Evolutionary conservation across 768 basidiomycete genomes (phyloP), one percentile per base, ranked within the genome.

Genomic region (Russula foetens): DNA sequence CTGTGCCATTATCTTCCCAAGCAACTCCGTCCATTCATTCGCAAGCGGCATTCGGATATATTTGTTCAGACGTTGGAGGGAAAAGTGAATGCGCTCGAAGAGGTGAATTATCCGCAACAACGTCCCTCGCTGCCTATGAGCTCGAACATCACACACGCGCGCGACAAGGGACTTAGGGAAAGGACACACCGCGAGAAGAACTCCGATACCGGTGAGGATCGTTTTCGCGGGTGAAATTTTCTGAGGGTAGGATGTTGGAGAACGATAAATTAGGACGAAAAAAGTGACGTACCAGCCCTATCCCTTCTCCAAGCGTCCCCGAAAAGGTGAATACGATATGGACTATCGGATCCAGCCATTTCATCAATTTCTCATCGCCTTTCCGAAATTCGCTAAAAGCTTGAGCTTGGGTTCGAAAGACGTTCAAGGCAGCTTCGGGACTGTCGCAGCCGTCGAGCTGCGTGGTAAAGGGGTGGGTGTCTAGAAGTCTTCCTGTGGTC

Each of bases 381-480:
- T 41, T 41, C 4, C 39, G 39, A 41, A 19, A 41, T 41, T 19
- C 19, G 39, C 39, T 41, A 17, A 41, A 41, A 41, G 39, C 12
- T 15, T 38, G 7, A 8, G 38, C 14, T 38, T 38, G 38, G 3
- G 38, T 45, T 33, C 53, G 44, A 38, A 38, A 12, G 3, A 38
- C 9, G 38, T 38, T 38, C 14, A 15, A 38, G 14, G 14, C 38
- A 12, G 38, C 38, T 14, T 38, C 7, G 7, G 38, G 38, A 12
- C 12, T 38, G 38, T 38, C 38, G 12, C 38, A 38, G 38, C 9
- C 14, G 7, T 38, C 38, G 14, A 38, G 38, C 14, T 38, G 38
- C 9, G 38, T 15, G 14, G 38, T 3, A 38, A 38, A 38, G 12
- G 38, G 38, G 14, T 23, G 6, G 44, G 43, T 21, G 87, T 38